Evolutionary conservation across 345 rosid species (phyloP).

Genomic region (Eucalyptus paniculata): DNA sequence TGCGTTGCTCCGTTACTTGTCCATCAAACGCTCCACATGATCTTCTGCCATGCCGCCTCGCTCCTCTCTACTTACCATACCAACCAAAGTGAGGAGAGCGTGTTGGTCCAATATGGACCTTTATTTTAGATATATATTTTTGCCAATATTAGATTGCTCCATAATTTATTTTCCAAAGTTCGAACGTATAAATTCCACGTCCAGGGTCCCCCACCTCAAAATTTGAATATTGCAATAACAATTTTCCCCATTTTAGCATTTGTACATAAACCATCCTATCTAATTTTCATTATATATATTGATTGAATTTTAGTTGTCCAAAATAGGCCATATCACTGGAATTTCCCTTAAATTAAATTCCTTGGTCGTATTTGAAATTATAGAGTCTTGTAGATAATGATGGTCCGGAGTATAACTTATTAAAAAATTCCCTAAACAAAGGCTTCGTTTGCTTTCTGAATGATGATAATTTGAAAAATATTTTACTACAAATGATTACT

Average conservation of each 20-base stretch:
- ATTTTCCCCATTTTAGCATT: neutral
- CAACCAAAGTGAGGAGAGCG: neutral
- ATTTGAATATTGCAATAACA: neutral
- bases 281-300: neutral
- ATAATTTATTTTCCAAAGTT: neutral
- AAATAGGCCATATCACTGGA: neutral
- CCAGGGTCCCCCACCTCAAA: neutral
- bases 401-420: neutral
- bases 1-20: neutral
- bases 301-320: neutral
- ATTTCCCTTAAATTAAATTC: neutral
- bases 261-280: neutral
- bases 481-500: neutral
- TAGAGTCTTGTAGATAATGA: neutral
- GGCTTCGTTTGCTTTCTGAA: fast-evolving
- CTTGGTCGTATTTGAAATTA: neutral
- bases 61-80: neutral
- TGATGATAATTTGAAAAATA: neutral
- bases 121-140: neutral
- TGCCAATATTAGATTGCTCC: neutral
- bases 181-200: neutral
- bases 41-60: neutral
- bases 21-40: neutral
- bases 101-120: neutral
- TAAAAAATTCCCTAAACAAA: neutral